phyloP scores from a whole-genome alignment of 371 early-diverging fungal species.

The Mucor piriformis region DNA sequence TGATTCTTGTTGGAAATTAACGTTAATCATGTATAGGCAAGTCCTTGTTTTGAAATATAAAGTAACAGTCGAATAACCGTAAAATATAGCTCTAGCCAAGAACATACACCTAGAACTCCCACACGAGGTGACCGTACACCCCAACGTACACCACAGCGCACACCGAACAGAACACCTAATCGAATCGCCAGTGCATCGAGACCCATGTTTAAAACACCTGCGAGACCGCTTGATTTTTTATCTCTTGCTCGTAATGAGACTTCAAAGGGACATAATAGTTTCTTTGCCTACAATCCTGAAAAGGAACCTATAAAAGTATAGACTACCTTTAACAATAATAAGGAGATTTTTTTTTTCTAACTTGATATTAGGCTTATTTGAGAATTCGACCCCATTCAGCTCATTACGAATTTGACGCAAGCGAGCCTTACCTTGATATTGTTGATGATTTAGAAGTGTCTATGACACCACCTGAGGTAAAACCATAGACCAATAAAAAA shows the following conservation, averaged over 20 bases:
- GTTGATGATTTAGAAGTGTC: conserved; percentile 47
- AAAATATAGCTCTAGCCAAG: not conserved
- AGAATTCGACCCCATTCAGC: conserved; percentile 40
- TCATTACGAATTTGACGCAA: conserved; percentile 12
- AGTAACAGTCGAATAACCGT: too few relatives aligned
- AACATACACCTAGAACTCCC: not conserved
- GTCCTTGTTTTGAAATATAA: too few relatives aligned
- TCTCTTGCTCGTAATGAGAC: not conserved
- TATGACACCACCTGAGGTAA: conserved; percentile 54
- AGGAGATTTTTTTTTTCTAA: not conserved
- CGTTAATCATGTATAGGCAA: too few relatives aligned
- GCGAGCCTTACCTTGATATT: conserved; percentile 49
- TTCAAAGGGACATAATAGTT: not conserved
- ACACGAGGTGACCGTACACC: not conserved
- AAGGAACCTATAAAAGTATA: conserved; percentile 31
- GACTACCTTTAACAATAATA: not conserved
- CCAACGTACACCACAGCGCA: not conserved
- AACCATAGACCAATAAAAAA: too few relatives aligned
- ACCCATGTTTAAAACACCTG: not conserved
- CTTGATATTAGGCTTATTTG: conserved; percentile 45
- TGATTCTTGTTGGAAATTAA: too few relatives aligned
- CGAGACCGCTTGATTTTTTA: conserved; percentile 8
- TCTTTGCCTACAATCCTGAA: conserved; percentile 26
- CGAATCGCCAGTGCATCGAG: not conserved
- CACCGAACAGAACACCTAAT: conserved; percentile 11